Evolutionary conservation across 257 asterid species (phyloP).

Genomic region (Forsythia suspensa): DNA sequence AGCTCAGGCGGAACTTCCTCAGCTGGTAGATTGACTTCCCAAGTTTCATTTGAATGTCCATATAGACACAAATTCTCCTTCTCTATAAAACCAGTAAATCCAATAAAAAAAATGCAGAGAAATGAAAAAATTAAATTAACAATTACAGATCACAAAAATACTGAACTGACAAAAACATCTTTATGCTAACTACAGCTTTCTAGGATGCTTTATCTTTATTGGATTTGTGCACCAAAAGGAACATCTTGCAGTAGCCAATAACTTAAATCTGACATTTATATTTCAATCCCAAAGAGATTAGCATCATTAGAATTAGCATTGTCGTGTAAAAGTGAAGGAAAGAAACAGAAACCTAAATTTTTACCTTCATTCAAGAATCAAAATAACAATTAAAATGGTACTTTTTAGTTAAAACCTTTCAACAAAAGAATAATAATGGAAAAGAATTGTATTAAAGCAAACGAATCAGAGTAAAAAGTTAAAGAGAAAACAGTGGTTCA

Average conservation of each 20-base stretch:
- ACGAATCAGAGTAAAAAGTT: background rate
- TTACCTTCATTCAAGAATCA: background rate
- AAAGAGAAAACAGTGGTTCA: background rate
- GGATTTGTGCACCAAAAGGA: background rate
- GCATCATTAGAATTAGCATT: background rate
- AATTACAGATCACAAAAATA: background rate
- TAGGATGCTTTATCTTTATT: background rate
- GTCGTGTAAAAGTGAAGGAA: background rate
- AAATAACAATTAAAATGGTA: background rate
- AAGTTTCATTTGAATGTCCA: slow-evolving; percentile 88
- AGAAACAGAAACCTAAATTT: background rate
- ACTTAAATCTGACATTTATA: background rate
- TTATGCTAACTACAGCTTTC: background rate
- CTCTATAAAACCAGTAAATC: slow-evolving; percentile 39
- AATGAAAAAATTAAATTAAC: background rate
- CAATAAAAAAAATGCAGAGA: background rate
- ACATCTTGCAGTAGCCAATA: background rate
- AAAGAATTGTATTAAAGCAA: background rate
- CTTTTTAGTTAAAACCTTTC: background rate
- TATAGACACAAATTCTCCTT: slow-evolving; percentile 93
- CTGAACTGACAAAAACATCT: background rate
- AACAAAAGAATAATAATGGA: background rate
- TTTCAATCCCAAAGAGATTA: background rate
- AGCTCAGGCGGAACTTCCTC: slow-evolving; percentile 99
- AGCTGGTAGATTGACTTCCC: slow-evolving; percentile 96